A percentile compares a stretch with the other conserved stretches of the same genome.
Evolutionary conservation across 805 yeast genomes (phyloP).

Genomic region (Millerozyma acaciae): DNA sequence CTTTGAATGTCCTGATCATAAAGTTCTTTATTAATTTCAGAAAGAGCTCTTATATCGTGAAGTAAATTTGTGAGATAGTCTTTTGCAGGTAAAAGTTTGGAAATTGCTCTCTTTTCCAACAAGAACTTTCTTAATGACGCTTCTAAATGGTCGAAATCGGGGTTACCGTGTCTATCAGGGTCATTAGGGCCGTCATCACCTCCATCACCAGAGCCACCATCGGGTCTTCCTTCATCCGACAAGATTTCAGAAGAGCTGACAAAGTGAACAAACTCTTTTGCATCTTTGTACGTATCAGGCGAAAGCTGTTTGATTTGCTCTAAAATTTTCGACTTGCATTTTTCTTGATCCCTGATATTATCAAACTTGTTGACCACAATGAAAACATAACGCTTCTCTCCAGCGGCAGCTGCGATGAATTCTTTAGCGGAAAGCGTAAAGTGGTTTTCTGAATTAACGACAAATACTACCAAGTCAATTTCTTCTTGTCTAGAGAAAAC

Average conservation of each 20-base stretch:
- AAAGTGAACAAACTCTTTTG: slow-evolving; percentile 91
- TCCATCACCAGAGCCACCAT: slow-evolving; percentile 30
- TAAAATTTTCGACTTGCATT: slow-evolving; percentile 72
- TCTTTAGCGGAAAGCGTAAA: slow-evolving; percentile 93
- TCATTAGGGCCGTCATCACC: slow-evolving; percentile 27
- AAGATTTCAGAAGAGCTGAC: slow-evolving; percentile 61
- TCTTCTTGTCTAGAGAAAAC: slow-evolving; percentile 96
- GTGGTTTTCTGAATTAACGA: slow-evolving; percentile 94
- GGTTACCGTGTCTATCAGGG: slow-evolving; percentile 36
- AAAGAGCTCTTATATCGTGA: slow-evolving; percentile 57
- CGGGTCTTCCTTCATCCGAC: slow-evolving; percentile 31
- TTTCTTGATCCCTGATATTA: slow-evolving; percentile 71
- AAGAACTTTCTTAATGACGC: slow-evolving; percentile 81
- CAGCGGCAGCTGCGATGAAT: slow-evolving; percentile 84
- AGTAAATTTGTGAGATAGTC: slow-evolving; percentile 73
- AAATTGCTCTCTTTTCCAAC: slow-evolving; percentile 80
- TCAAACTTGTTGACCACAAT: slow-evolving; percentile 94
- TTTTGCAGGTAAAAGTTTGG: slow-evolving; percentile 90
- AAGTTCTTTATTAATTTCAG: slow-evolving; percentile 58
- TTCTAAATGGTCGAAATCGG: slow-evolving; percentile 80
- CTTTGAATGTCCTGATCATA: slow-evolving; percentile 48
- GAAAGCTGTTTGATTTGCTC: slow-evolving; percentile 82
- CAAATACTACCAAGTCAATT: slow-evolving; percentile 93
- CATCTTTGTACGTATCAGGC: slow-evolving; percentile 86
- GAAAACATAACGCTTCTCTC: slow-evolving; percentile 86